Evolutionary conservation across 805 yeast species (phyloP), one percentile per base, ranked within the genome.

Genomic region (Teunomyces pallodes): DNA sequence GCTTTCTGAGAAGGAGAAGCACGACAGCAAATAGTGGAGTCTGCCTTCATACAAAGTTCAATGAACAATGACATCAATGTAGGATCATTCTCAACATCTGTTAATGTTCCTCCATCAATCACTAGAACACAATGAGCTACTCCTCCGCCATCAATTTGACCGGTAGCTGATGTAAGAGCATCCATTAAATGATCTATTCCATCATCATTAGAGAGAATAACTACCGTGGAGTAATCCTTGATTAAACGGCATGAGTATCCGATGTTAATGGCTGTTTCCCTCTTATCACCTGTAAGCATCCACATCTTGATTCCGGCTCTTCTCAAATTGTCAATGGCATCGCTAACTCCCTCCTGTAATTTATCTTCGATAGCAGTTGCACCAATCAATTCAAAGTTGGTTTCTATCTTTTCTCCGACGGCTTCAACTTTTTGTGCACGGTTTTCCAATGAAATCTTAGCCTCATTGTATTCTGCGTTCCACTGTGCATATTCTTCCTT

Each of bases 1-100:
- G 98, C 97, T 69, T 94, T 94, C 65, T 94, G 99, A 0, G 97
- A 84, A 0, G 99, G 99, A 6, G 96, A 86, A 0, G 98, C 98
- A 53, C 99, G 82, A 65, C 99, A 94, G 60, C 96, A 88, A 38
- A 94, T 86, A 1, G 90, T 96, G 0, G 97, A 87, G 63, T 92
- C 96, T 0, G 92, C 85, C 51, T 84, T 80, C 46, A 94, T 83
- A 52, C 97, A 91, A 27, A 95, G 74, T 32, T 90, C 96, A 29
- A 91, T 72, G 59, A 92, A 91, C 26, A 87, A 74, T 0, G 91
- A 75, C 78, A 89, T 77, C 50, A 87, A 56, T 0, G 90, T 79
- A 5, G 82, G 70, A 60, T 94, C 96, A 29, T 72, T 71, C 66
- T 94, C 97, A 45, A 92, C 79, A 17, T 74, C 74, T 0, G 82